Conservation (phyloP, 768 basidiomycete species). For the Serpula lacrymans region DNA sequence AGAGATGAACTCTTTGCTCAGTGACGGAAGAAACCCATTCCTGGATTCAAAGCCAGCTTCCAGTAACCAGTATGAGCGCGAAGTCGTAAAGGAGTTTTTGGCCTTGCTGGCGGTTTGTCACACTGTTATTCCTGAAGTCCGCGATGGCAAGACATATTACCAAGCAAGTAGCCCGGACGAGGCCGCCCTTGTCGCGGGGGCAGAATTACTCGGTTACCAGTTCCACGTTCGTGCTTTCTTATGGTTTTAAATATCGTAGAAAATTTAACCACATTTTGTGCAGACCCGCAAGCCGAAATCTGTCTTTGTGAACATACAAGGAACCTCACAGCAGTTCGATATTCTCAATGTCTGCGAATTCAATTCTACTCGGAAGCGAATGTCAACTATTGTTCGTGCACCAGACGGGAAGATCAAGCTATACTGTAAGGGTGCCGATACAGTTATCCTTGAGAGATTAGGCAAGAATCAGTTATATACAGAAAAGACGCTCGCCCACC, state of each 20-base stretch:
- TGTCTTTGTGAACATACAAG: conserved; percentile 81
- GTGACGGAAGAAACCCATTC: too few species aligned
- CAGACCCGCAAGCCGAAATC: conserved; percentile 96
- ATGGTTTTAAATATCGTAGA: too few species aligned
- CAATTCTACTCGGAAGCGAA: conserved; percentile 95
- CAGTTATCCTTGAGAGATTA: conserved; percentile 93
- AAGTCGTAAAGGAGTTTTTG: conserved; percentile 68
- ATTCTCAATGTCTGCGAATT: conserved; percentile 98
- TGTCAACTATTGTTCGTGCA: conserved; percentile 90
- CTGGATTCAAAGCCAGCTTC: conserved; percentile 43
- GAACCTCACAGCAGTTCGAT: conserved; percentile 74
- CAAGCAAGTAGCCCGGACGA: conserved; percentile 99
- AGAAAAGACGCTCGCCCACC: conserved; percentile 83
- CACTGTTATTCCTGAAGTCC: conserved; percentile 94
- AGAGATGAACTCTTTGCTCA: conserved; percentile 60
- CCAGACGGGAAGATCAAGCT: conserved; percentile 92
- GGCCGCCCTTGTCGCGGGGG: conserved; percentile 92
- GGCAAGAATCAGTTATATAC: conserved; percentile 79
- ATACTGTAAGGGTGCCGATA: conserved; percentile 97
- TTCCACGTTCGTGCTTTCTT: conserved; percentile 71
- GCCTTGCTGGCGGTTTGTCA: conserved; percentile 92
- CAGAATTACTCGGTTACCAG: conserved; percentile 86
- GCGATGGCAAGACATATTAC: conserved; percentile 85
- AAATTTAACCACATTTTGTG: neutral
- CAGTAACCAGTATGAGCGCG: conserved; percentile 50